Conservation (phyloP, 23 red algal species). For the Gracilaria vermiculophylla region DNA sequence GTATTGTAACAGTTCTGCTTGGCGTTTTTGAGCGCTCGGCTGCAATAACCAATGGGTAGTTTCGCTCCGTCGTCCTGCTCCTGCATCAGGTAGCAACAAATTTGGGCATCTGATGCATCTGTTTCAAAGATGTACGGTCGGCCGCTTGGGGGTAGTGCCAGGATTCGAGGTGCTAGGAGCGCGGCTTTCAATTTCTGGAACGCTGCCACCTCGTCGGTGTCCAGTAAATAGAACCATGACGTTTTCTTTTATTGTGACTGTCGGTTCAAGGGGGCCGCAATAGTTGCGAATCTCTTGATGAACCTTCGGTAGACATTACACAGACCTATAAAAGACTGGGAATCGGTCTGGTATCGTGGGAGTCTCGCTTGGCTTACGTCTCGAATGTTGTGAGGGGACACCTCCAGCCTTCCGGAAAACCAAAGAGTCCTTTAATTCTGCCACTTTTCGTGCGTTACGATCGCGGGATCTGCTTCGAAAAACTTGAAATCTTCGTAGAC, state of each 20-base stretch:
- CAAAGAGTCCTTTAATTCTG: no score
- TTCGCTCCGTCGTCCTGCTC: background rate
- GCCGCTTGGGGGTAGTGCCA: background rate
- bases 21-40: background rate
- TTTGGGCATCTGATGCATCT: background rate
- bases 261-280: background rate
- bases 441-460: no score
- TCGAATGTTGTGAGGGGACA: background rate
- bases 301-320: no score
- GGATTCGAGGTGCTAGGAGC: background rate
- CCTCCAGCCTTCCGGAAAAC: background rate
- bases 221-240: background rate
- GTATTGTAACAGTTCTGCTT: conserved; percentile 3
- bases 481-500: no score
- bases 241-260: background rate
- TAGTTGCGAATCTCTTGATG: background rate
- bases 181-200: conserved; percentile 30
- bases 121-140: background rate
- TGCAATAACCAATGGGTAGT: conserved; percentile 35
- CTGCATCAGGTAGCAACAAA: conserved; percentile 35
- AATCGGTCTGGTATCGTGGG: background rate
- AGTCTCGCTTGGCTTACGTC: background rate
- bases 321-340: background rate
- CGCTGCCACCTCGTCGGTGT: background rate
- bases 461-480: no score